These are phyloP conservation scores for Penicillium capsulatum DNA, from an alignment of 2,329 filamentous ascomycete genomes.

Conservation along the genomic window DNA sequence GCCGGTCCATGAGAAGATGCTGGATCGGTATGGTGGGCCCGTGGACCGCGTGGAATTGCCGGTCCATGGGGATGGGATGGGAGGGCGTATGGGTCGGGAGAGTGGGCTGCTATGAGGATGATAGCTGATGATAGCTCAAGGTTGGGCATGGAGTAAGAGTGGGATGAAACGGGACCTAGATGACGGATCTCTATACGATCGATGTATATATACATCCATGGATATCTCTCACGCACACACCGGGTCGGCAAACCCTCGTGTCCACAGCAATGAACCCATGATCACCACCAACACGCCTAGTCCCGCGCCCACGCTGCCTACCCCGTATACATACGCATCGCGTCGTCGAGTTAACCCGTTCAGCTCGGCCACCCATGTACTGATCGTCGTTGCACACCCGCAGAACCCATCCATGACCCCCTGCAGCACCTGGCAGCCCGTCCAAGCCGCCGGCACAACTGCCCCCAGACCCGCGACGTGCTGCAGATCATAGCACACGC, in stretches of 20 bases:
- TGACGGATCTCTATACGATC: not conserved
- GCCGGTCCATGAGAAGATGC: conserved; percentile 27
- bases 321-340: conserved; percentile 60
- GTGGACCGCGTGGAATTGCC: conserved; percentile 15
- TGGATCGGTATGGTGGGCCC: conserved; percentile 14
- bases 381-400: conserved; percentile 62
- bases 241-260: conserved; percentile 34
- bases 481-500: conserved; percentile 73
- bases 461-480: conserved; percentile 54
- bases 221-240: conserved; percentile 26
- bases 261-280: conserved; percentile 57
- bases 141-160: too few relatives aligned
- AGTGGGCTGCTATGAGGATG: too few relatives aligned
- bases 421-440: conserved; percentile 64
- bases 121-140: too few relatives aligned
- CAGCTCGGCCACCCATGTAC: conserved; percentile 63
- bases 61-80: conserved; percentile 4
- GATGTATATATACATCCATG: not conserved
- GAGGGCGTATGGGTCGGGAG: not conserved
- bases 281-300: conserved; percentile 50
- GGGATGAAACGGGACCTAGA: conserved; percentile 2
- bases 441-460: conserved; percentile 30
- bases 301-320: conserved; percentile 46
- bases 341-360: conserved; percentile 47
- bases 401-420: conserved; percentile 66